Base-by-base conservation (phyloP, 192 early-diverging fungal species). In the Backusella macrospora region DNA sequence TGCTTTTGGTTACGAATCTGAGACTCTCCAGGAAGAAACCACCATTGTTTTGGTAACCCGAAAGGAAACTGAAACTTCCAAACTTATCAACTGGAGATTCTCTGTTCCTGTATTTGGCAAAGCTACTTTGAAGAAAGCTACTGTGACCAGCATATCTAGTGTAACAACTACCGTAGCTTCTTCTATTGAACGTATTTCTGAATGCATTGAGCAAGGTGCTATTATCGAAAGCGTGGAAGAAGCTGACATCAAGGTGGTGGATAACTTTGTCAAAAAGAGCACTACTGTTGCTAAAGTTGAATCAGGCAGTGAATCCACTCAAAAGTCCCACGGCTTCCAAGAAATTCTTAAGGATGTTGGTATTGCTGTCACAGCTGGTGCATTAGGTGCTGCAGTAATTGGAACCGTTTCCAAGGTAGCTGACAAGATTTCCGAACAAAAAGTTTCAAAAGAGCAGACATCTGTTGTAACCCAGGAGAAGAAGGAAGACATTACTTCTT, bases 101-200 rank as follows among this genome's bases (percentile, higher is more conserved):
- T 71, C 76, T 62, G 55, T 67, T 1, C 76, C 76, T 45, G 70
- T 77, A 15, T 77, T 77, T 77, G 76, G 76, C 37, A 65, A 63
- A 10, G 47, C 42, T 2, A 45, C 71, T 16, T 10, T 45, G 8
- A 68, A 40, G 12, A 42, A 39, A 16, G 42, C 45, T 21, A 68
- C 67, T 15, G 10, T 18, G 2, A 40, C 65, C 9, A 66, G 38
- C 12, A 66, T 21, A 21, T 18, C 65, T 9, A 66, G 38, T 8
- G 40, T 40, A 42, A 66, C 65, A 23, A 66, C 72, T 16, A 67
- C 72, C 34, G 34, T 44, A 0, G 63, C 34, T 10, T 38, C 45
- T 21, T 64, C 72, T 16, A 23, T 55, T 44, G 59, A 65, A 5
- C 40, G 62, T 40, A 43, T 66, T 59, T 49, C 76, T 39, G 29